Base-by-base conservation (phyloP, 2,329 filamentous ascomycete species). In the Albophoma yamanashiensis region DNA sequence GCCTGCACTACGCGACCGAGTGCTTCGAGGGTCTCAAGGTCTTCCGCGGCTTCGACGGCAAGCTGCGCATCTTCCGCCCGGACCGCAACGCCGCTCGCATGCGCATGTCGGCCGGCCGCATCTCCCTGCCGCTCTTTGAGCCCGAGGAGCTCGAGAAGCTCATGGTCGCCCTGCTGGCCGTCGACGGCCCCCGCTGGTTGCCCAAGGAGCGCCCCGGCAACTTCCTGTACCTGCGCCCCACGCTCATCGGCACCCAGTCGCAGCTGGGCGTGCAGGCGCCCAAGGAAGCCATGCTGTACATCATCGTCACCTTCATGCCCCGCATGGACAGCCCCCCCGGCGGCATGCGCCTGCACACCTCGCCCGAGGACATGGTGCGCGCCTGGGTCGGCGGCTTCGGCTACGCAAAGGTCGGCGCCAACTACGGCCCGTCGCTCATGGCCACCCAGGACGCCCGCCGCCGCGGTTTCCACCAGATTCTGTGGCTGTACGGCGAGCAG, bases 351-450 rank as follows among this genome's bases (percentile, higher is more conserved):
- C 83, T 96, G 55, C 83, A 93, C 70, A 93, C 92, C 0, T 89
- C 84, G 55, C 83, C 85, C 59, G 86, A 92, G 65, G 90, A 96
- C 73, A 90, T 88, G 79, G 86, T 96, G 61, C 88, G 92, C 65
- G 92, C 92, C 15, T 97, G 92, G 92, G 91, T 91, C 25, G 92
- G 92, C 62, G 92, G 93, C 12, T 96, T 95, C 72, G 92, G 92
- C 0, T 92, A 89, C 70, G 91, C 92, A 62, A 97, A 97, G 76
- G 84, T 97, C 40, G 92, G 92, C 59, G 92, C 92, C 62, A 97
- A 96, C 79, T 97, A 96, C 73, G 92, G 92, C 0, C 92, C 92
- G 22, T 87, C 84, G 25, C 80, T 97, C 59, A 80, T 91, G 59
- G 89, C 91, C 4, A 92, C 92, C 56, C 81, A 82, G 22, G 89